These are phyloP conservation scores for Geoglossum glabrum DNA, from an alignment of 495 filamentous ascomycete genomes.

Conservation along the genomic window DNA sequence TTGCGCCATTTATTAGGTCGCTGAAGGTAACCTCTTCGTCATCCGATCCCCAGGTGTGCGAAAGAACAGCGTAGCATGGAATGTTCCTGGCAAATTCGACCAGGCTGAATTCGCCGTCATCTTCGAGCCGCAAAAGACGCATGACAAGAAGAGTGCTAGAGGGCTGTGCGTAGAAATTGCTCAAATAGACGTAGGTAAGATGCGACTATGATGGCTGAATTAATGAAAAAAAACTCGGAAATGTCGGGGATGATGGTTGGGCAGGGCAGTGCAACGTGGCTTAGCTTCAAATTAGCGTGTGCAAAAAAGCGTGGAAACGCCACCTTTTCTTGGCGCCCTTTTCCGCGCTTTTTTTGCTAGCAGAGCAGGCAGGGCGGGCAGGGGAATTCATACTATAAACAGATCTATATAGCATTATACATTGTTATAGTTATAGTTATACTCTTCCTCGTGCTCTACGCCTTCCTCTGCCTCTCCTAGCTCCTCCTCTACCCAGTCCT, in stretches of 20 bases:
- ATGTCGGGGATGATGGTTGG: background rate
- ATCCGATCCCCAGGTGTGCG: conserved; percentile 12
- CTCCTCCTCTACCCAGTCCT: too few species aligned
- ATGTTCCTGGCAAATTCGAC: background rate
- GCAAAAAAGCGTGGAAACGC: too few species aligned
- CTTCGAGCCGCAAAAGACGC: background rate
- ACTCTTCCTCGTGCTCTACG: too few species aligned
- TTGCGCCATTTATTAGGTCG: conserved; percentile 9
- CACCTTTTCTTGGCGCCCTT: too few species aligned
- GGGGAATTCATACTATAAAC: too few species aligned
- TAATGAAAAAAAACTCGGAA: background rate
- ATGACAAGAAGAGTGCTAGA: background rate
- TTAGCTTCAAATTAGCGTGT: conserved; percentile 4
- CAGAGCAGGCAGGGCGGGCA: too few species aligned
- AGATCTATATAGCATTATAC: too few species aligned
- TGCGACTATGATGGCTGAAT: background rate
- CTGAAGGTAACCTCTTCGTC: background rate
- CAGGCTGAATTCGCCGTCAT: background rate
- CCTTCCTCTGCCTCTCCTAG: too few species aligned
- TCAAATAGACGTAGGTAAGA: background rate
- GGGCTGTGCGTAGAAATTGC: background rate
- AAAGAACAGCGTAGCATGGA: conserved; percentile 15
- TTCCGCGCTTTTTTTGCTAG: too few species aligned
- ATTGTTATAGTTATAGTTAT: background rate
- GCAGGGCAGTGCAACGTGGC: conserved; percentile 4